These are phyloP conservation scores for Proliferodiscus dingleyae DNA, from an alignment of 2,329 filamentous ascomycete species.

Conservation along the genomic window DNA sequence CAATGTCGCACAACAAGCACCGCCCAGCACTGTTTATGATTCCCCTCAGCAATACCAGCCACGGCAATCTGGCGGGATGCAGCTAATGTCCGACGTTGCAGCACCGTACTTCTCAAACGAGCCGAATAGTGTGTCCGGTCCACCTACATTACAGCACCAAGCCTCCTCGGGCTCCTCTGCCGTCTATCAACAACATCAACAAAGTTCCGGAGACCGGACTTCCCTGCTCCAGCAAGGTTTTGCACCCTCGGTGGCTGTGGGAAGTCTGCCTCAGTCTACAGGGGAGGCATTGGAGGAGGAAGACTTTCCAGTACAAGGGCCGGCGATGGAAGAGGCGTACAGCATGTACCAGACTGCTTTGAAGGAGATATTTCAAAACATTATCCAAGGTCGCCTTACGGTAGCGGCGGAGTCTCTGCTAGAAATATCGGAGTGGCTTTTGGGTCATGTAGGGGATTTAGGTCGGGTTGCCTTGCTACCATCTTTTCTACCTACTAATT, in stretches of 20 bases:
- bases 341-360: slow-evolving; percentile 58
- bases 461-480: slow-evolving; percentile 46
- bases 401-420: slow-evolving; percentile 56
- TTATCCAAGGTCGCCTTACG: slow-evolving; percentile 52
- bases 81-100: slow-evolving; percentile 68
- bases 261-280: slow-evolving; percentile 41
- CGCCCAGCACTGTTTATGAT: slow-evolving; percentile 67
- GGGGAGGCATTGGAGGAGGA: slow-evolving; percentile 50
- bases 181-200: slow-evolving; percentile 52
- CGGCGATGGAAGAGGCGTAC: slow-evolving; percentile 61
- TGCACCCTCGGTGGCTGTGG: slow-evolving; percentile 43
- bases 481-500: slow-evolving; percentile 28
- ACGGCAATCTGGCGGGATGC: slow-evolving; percentile 71
- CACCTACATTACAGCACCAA: slow-evolving; percentile 49
- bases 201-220: slow-evolving; percentile 49
- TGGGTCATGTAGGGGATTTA: slow-evolving; percentile 59
- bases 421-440: slow-evolving; percentile 61
- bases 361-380: slow-evolving; percentile 57
- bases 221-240: slow-evolving; percentile 52
- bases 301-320: slow-evolving; percentile 49
- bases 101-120: slow-evolving; percentile 73
- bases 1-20: slow-evolving; percentile 61
- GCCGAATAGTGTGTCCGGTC: slow-evolving; percentile 54
- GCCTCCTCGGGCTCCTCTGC: slow-evolving; percentile 47
- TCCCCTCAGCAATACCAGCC: slow-evolving; percentile 65